Evolutionary conservation across 148 eudicot genomes (phyloP).

Genomic region (Rhododendron kiyosumense): DNA sequence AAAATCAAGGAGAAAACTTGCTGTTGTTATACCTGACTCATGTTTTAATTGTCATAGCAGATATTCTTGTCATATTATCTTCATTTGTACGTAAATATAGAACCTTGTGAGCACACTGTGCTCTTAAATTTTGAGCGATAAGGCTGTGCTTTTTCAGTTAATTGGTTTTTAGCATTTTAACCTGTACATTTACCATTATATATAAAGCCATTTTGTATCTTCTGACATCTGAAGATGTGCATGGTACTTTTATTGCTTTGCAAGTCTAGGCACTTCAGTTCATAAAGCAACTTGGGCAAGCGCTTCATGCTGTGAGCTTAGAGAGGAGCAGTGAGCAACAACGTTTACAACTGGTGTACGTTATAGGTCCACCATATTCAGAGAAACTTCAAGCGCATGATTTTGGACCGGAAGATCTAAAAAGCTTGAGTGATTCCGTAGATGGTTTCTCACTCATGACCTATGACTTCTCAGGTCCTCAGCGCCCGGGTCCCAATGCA

Average conservation of each 20-base stretch:
- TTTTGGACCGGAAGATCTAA: slow-evolving; percentile 90
- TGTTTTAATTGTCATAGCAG: not conserved
- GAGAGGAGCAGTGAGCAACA: slow-evolving; percentile 27
- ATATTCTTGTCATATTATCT: not conserved
- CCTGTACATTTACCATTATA: not conserved
- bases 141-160: not conserved
- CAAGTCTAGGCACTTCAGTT: slow-evolving; percentile 72
- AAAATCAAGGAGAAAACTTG: not conserved
- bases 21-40: not conserved
- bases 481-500: slow-evolving; percentile 95
- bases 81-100: not conserved
- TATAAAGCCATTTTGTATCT: not conserved
- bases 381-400: slow-evolving; percentile 67
- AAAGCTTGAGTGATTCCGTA: slow-evolving; percentile 55
- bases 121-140: not conserved
- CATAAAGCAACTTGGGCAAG: slow-evolving; percentile 70
- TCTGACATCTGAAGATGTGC: not conserved
- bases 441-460: slow-evolving; percentile 99
- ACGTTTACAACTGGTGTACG: slow-evolving; percentile 69
- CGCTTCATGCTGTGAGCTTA: slow-evolving; percentile 59
- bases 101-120: not conserved
- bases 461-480: slow-evolving; percentile 83
- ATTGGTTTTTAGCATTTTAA: slow-evolving; percentile 9
- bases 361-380: slow-evolving; percentile 82
- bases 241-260: slow-evolving; percentile 17